Evolutionary conservation across 2,329 filamentous ascomycete genomes (phyloP), one percentile per base, ranked within the genome.

Genomic region (Fusarium subglutinans): DNA sequence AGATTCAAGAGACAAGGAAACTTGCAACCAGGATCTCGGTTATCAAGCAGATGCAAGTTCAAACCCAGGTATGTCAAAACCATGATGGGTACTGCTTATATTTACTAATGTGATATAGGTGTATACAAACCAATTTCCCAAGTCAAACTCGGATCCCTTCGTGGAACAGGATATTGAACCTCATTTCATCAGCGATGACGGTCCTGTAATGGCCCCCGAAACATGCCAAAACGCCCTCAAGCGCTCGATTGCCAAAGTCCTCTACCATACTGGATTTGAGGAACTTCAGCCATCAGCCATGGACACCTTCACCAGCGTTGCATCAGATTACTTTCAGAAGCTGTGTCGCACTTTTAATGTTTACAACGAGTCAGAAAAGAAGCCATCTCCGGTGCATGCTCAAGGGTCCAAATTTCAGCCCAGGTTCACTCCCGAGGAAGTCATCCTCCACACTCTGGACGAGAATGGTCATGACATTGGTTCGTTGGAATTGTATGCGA

Each of bases 1-100:
- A 98, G 80, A 95, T 99, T 88, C 96, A 99, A 82, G 96, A 98
- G 79, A 99, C 96, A 2, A 90, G 96, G 76, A 98, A 98, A 81
- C 89, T 99, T 37, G 97, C 95, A 78, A 95, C 95, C 17, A 99
- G 98, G 84, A 98, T 99, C 81, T 92, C 94, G 55, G 94, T 99
- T 70, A 96, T 99, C 81, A 99, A 98, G 85, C 96, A 99, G 84
- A 99, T 99, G 96, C 96, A 99, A 84, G 90, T 98, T 61, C 96
- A 99, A 82, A 94, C 95, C 58, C 96, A 98, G 89, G 94, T 94
- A 89, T 80, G 86, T 38, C 35, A 22, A 20, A 35, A 30, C n/a
- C 30, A 35, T 33, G 17, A 24, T 47, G 17, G 20, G 38, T 35
- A 9, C 35, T 40, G 45, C 28, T 63, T 40, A 28, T 40, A 28